Percentiles rank a stretch among this genome's conserved stretches.
phyloP scores from a whole-genome alignment of 164 flowering plant genomes.

The Umbellularia californica region DNA sequence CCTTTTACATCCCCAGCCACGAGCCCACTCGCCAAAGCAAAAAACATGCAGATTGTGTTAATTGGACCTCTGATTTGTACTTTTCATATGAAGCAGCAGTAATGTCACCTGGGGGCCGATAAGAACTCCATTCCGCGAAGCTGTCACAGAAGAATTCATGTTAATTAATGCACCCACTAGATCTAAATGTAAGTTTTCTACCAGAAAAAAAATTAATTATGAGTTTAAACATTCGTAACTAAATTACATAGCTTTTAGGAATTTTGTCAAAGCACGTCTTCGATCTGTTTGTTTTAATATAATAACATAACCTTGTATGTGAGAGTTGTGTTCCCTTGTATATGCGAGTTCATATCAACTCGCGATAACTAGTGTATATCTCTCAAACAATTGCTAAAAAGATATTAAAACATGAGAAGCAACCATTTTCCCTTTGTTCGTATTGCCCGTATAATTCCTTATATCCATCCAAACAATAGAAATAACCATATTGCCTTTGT shows the following conservation, averaged over 20 bases:
- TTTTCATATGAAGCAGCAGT: background rate
- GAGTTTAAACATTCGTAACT: background rate
- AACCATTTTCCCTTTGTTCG: too few species aligned
- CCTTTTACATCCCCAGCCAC: too few species aligned
- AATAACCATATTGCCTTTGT: too few species aligned
- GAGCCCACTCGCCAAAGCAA: background rate
- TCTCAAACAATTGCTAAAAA: too few species aligned
- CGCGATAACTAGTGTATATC: too few species aligned
- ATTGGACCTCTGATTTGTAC: background rate
- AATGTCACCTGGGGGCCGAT: background rate
- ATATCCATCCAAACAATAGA: too few species aligned
- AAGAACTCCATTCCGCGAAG: background rate
- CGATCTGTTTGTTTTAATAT: fast-evolving
- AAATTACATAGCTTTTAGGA: background rate
- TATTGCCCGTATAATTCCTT: too few species aligned
- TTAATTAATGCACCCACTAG: background rate
- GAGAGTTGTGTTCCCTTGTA: too few species aligned
- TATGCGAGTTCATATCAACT: too few species aligned
- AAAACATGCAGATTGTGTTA: background rate
- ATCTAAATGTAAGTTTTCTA: background rate
- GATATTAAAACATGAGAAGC: too few species aligned
- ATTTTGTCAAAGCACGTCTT: background rate
- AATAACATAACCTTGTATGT: too few species aligned
- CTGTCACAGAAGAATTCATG: background rate
- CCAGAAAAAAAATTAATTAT: background rate